Conservation (phyloP, 2,329 filamentous ascomycete species). For the Colletotrichum eleusines region DNA sequence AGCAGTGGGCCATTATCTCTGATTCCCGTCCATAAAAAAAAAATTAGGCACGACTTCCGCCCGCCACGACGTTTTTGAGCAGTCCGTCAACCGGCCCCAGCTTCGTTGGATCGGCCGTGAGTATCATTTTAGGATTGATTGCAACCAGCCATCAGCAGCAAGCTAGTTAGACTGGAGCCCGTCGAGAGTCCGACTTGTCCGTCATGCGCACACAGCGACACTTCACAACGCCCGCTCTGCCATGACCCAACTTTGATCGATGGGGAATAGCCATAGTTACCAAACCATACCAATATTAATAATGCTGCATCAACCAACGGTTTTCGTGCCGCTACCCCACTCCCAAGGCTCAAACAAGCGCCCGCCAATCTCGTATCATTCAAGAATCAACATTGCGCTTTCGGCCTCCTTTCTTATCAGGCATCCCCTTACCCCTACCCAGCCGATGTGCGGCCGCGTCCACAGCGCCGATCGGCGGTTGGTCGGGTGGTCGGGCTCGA, state of each 20-base stretch:
- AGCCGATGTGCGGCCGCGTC: constrained; percentile 33
- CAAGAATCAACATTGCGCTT: constrained; percentile 37
- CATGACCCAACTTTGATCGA: constrained; percentile 28
- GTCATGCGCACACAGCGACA: constrained; percentile 19
- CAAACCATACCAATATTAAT: constrained; percentile 29
- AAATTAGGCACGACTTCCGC: too few relatives aligned
- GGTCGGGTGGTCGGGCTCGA: constrained; percentile 25
- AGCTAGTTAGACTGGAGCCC: constrained; percentile 13
- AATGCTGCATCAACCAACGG: constrained; percentile 17
- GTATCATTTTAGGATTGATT: constrained; percentile 27
- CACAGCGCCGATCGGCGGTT: constrained; percentile 32
- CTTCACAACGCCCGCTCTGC: constrained; percentile 15
- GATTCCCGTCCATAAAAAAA: too few relatives aligned
- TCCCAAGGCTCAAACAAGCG: constrained; percentile 20
- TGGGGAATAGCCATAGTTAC: constrained; percentile 13
- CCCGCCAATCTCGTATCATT: constrained; percentile 33
- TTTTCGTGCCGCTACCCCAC: constrained; percentile 21
- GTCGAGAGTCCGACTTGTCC: constrained; percentile 10
- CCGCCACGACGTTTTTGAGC: not conserved
- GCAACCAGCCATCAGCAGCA: too few relatives aligned
- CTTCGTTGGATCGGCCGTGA: constrained; percentile 25
- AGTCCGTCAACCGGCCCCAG: not conserved
- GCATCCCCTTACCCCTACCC: constrained; percentile 33
- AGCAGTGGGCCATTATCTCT: too few relatives aligned
- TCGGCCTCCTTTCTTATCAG: constrained; percentile 35